Evolutionary conservation across 805 yeast species (phyloP), one percentile per base, ranked within the genome.

Genomic region (Phaffomyces thermotolerans): DNA sequence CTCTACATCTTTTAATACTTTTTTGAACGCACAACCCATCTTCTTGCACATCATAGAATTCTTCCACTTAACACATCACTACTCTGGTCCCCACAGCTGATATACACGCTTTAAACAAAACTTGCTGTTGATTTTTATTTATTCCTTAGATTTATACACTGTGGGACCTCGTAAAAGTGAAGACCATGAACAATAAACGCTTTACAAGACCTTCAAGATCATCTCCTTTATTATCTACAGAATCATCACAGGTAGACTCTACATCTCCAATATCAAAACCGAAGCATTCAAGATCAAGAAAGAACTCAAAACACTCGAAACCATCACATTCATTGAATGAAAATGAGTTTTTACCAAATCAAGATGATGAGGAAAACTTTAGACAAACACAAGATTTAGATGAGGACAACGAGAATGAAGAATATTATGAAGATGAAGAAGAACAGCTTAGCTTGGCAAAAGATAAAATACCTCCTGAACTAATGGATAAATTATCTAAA

Each of bases 401-500:
- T 2, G 47, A 45, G 14, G 42, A 40, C 2, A 38, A 34, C 5
- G 29, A 27, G 13, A 13, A 27, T 6, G 29, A 27, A 6, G 44
- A 40, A 15, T 47, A 45, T n/a, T 41, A 37, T 1, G 56, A 51
- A 1, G 47, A 45, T 13, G 43, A 40, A 6, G 43, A 40, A 6
- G 43, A 41, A 12, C 18, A 41, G 6, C 8, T 41, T 3, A 36
- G 30, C 6, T 13, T 25, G 3, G 8, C 39, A 7, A 30, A 34
- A 22, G 30, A 33, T 6, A 39, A 36, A 24, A 50, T 74, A 10
- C 88, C 87, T 0, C 72, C 76, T 3, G 78, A 72, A 43, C 65
- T 82, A n/a, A 57, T 79, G 50, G 71, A 69, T 40, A 65, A 73
- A 32, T 64, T 82, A 34, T 66, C 73, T 39, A 71, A 72, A n/a